A percentile compares a stretch with the other conserved stretches of the same genome.
phyloP scores from a whole-genome alignment of 2,329 filamentous ascomycete genomes.

The Phialemoniopsis sp. region DNA sequence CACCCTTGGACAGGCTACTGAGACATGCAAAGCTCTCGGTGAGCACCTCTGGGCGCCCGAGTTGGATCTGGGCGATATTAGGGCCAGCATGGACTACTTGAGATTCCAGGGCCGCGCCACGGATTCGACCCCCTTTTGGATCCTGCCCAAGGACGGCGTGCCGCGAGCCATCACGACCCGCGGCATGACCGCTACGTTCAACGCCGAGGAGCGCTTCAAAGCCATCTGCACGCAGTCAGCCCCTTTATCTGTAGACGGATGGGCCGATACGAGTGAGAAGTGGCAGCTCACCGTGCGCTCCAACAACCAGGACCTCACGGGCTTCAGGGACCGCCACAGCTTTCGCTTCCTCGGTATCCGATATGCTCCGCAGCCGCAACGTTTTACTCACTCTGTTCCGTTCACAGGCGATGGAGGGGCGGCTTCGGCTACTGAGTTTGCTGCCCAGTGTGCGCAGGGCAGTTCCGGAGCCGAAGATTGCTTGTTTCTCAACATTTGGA shows the following conservation, averaged over 20 bases:
- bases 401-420: slow-evolving; percentile 27
- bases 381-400: slow-evolving; percentile 37
- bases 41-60: slow-evolving; percentile 32
- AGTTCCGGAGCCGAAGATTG: slow-evolving; percentile 37
- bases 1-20: slow-evolving; percentile 19
- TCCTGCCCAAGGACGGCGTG: slow-evolving; percentile 16
- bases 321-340: slow-evolving; percentile 38
- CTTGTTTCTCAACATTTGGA: slow-evolving; percentile 41
- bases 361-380: slow-evolving; percentile 36
- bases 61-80: slow-evolving; percentile 17
- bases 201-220: slow-evolving; percentile 16
- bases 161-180: slow-evolving; percentile 4
- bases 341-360: slow-evolving; percentile 48
- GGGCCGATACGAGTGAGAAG: slow-evolving; percentile 22
- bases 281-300: slow-evolving; percentile 32
- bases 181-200: slow-evolving; percentile 9
- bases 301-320: slow-evolving; percentile 31
- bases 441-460: slow-evolving; percentile 33
- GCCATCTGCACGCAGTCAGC: slow-evolving; percentile 39
- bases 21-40: slow-evolving; percentile 28
- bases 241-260: slow-evolving; percentile 28
- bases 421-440: slow-evolving; percentile 27
- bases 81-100: slow-evolving; percentile 28
- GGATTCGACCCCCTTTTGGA: slow-evolving; percentile 27
- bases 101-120: slow-evolving; percentile 20